phyloP scores from a whole-genome alignment of 805 yeast genomes.

The Wickerhamiella dianesei region DNA sequence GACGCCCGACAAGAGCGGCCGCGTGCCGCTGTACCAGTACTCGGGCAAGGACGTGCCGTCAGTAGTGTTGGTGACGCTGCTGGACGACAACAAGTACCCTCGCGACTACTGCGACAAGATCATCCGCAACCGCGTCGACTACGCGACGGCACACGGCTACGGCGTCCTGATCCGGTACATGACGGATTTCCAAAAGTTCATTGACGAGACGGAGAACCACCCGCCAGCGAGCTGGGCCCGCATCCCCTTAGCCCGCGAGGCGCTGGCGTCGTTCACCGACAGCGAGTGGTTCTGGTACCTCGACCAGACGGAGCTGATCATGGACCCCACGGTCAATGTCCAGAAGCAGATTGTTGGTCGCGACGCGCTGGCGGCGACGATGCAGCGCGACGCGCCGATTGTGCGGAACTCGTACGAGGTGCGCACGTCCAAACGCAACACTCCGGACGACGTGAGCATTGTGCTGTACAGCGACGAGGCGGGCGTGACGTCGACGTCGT shows the following conservation, averaged over 20 bases:
- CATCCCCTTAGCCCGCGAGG: constrained; percentile 56
- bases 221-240: constrained; percentile 43
- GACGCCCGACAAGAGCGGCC: constrained; percentile 5
- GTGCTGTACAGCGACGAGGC: constrained; percentile 57
- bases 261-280: constrained; percentile 85
- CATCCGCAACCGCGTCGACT: constrained; percentile 79
- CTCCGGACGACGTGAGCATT: constrained; percentile 41
- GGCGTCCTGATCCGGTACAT: constrained; percentile 77
- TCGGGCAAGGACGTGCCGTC: constrained; percentile 18
- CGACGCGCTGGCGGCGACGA: constrained; percentile 46
- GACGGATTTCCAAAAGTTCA: constrained; percentile 48
- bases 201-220: constrained; percentile 15
- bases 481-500: constrained; percentile 55
- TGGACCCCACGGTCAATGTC: constrained; percentile 53
- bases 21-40: constrained; percentile 12
- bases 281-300: constrained; percentile 87
- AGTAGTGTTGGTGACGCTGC: constrained; percentile 62
- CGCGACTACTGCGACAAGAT: constrained; percentile 48
- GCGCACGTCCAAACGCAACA: constrained; percentile 47
- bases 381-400: constrained; percentile 59
- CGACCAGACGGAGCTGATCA: constrained; percentile 57
- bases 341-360: constrained; percentile 45
- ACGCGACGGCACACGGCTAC: constrained; percentile 66
- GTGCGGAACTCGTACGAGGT: constrained; percentile 29
- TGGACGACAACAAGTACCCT: constrained; percentile 63